Conservation (phyloP, 805 yeast species). For the Hanseniaspora thailandica region DNA sequence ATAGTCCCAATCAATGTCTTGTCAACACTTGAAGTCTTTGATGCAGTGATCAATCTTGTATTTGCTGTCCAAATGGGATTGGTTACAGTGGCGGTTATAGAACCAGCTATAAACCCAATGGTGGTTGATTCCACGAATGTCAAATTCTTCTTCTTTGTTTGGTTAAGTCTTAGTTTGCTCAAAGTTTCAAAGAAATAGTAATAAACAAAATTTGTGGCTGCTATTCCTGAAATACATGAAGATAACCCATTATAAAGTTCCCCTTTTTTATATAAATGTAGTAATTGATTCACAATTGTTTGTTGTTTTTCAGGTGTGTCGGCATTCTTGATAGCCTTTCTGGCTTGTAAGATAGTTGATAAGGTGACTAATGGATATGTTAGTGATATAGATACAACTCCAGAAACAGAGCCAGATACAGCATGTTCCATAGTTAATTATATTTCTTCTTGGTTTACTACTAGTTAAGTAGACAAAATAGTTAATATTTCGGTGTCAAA, state of each 20-base stretch:
- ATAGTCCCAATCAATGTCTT: slow-evolving; percentile 36
- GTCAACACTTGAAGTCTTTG: slow-evolving; percentile 26
- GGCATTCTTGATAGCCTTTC: slow-evolving; percentile 17
- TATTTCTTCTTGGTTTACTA: neutral
- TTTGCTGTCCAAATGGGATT: slow-evolving; percentile 95
- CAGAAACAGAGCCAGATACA: slow-evolving; percentile 89
- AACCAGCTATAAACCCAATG: slow-evolving; percentile 80
- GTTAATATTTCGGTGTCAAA: neutral
- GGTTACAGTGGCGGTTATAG: slow-evolving; percentile 66
- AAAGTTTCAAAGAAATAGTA: slow-evolving; percentile 70
- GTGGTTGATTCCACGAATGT: slow-evolving; percentile 55
- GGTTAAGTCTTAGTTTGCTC: slow-evolving; percentile 15
- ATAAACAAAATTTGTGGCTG: slow-evolving; percentile 76
- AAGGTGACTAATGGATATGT: slow-evolving; percentile 84
- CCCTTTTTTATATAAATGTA: slow-evolving; percentile 30
- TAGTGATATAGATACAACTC: slow-evolving; percentile 72
- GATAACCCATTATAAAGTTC: slow-evolving; percentile 80
- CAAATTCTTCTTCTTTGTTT: slow-evolving; percentile 29
- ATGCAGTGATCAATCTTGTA: slow-evolving; percentile 67
- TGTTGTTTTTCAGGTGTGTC: slow-evolving; percentile 18
- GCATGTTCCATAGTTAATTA: slow-evolving; percentile 54
- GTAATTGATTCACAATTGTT: slow-evolving; percentile 21
- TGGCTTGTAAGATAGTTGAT: slow-evolving; percentile 77
- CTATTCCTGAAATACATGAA: slow-evolving; percentile 75
- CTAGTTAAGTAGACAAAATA: too few species aligned